phyloP scores from a whole-genome alignment of 257 asterid genomes.

The Solanum appendiculatum region DNA sequence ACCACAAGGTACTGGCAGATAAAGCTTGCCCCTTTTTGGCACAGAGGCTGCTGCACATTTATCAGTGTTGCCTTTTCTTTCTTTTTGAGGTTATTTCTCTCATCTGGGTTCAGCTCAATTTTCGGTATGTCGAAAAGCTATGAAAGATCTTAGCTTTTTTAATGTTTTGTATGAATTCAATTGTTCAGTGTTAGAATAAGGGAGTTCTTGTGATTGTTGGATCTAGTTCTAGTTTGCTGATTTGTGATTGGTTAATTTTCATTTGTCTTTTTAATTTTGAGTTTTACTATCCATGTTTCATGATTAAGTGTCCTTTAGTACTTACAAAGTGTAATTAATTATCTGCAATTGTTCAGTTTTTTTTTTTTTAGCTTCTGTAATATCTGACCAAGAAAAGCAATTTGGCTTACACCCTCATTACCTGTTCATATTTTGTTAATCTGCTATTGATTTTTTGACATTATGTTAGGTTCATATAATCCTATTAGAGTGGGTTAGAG shows the following conservation, averaged over 20 bases:
- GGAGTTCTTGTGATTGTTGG: background rate
- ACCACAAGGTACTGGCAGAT: background rate
- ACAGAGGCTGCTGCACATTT: background rate
- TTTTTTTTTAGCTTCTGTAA: background rate
- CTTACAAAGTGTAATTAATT: background rate
- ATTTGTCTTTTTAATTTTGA: background rate
- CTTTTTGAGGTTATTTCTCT: constrained; percentile 24
- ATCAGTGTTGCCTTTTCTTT: background rate
- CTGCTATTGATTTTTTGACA: background rate
- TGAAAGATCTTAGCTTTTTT: background rate
- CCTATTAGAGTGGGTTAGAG: background rate
- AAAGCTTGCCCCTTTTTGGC: background rate
- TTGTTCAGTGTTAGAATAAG: background rate
- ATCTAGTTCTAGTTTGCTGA: background rate
- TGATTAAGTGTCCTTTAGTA: background rate
- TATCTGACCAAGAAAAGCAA: background rate
- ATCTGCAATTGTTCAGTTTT: background rate
- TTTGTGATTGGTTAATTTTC: background rate
- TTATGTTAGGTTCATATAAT: background rate
- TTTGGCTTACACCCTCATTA: background rate
- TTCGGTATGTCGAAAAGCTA: background rate
- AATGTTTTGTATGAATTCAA: background rate
- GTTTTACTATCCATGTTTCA: background rate
- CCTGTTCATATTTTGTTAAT: background rate
- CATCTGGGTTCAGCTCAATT: constrained; percentile 4